Evolutionary conservation across 2,329 filamentous ascomycete genomes (phyloP).

Genomic region (Diaporthe vexans): DNA sequence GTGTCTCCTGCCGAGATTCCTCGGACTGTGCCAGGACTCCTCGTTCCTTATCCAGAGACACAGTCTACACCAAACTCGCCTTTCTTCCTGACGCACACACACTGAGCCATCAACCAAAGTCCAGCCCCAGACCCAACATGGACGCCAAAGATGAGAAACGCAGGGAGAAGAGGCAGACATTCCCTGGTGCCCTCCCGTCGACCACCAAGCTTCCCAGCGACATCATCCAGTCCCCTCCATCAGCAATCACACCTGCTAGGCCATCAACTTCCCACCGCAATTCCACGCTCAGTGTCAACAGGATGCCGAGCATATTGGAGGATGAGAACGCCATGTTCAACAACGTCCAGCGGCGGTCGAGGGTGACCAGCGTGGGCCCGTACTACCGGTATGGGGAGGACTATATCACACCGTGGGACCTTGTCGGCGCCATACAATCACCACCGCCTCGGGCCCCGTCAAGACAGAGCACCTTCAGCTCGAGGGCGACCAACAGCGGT

Average conservation of each 20-base stretch:
- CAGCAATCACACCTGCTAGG: background rate
- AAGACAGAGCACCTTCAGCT: conserved; percentile 26
- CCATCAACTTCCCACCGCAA: conserved; percentile 6
- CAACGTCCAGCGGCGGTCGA: conserved; percentile 16
- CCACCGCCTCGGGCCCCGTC: conserved; percentile 17
- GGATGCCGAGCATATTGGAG: conserved; percentile 38
- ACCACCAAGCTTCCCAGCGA: conserved; percentile 29
- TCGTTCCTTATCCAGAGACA: conserved; percentile 1
- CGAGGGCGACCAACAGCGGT: conserved; percentile 19
- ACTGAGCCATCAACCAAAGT: background rate
- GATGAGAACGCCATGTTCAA: conserved; percentile 33
- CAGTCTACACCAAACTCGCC: background rate
- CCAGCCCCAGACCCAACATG: background rate
- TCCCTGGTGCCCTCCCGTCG: background rate
- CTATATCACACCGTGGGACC: conserved; percentile 40
- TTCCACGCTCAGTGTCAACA: conserved; percentile 28
- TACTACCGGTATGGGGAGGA: conserved; percentile 42
- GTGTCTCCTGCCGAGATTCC: conserved; percentile 12
- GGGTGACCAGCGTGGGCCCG: conserved; percentile 2
- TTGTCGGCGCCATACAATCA: conserved; percentile 10
- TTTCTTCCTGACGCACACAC: background rate
- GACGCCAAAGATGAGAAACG: conserved; percentile 10
- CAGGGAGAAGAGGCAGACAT: conserved; percentile 21
- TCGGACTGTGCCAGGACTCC: background rate
- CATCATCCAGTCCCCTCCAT: conserved; percentile 1